Conservation (phyloP, 768 basidiomycete species). For the Candolleomyces aberdarensis region DNA sequence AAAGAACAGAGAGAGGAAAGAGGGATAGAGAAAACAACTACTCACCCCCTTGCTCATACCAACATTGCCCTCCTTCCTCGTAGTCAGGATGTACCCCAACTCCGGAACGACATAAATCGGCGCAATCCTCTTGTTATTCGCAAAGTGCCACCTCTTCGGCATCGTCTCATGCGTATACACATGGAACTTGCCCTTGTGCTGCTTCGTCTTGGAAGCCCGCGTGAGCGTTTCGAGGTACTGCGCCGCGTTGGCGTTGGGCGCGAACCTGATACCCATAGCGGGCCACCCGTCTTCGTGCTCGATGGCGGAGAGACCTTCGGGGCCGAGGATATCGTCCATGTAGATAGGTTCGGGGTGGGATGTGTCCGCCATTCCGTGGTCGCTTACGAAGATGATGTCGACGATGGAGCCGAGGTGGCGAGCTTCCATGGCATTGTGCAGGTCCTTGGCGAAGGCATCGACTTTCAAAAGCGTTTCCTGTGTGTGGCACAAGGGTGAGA, state of each 20-base stretch:
- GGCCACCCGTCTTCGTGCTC: slow-evolving; percentile 90
- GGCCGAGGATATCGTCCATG: slow-evolving; percentile 77
- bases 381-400: slow-evolving; percentile 86
- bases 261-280: slow-evolving; percentile 80
- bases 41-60: slow-evolving; percentile 76
- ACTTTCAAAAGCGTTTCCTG: slow-evolving; percentile 65
- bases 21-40: slow-evolving; percentile 1
- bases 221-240: slow-evolving; percentile 39
- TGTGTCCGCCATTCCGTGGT: slow-evolving; percentile 94
- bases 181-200: slow-evolving; percentile 47
- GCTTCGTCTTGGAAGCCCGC: not conserved
- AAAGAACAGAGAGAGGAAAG: not conserved
- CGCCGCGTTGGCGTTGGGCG: slow-evolving; percentile 47
- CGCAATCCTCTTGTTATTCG: slow-evolving; percentile 72
- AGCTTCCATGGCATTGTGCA: slow-evolving; percentile 58
- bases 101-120: slow-evolving; percentile 84
- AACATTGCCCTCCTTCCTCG: slow-evolving; percentile 51
- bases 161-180: slow-evolving; percentile 81
- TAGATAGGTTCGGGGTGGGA: slow-evolving; percentile 70
- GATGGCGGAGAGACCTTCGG: slow-evolving; percentile 55
- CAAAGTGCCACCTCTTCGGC: slow-evolving; percentile 79
- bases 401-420: slow-evolving; percentile 82
- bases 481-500: slow-evolving; percentile 1
- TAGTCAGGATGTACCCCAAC: slow-evolving; percentile 78
- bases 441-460: slow-evolving; percentile 69